Conservation (phyloP, 768 basidiomycete species). For the Sporobolomyces pararoseus region DNA sequence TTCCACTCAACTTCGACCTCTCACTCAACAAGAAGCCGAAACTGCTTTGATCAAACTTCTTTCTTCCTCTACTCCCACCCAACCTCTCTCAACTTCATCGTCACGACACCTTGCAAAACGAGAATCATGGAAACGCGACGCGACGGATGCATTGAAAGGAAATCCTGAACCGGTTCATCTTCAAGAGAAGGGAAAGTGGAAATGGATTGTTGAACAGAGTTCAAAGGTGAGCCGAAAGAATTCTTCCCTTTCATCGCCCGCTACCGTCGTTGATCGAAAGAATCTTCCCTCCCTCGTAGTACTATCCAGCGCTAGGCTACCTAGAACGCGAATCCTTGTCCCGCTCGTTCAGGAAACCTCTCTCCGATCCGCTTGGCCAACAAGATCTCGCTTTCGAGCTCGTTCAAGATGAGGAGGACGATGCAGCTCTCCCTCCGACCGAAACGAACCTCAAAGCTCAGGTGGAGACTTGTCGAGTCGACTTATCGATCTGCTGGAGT, state of each 20-base stretch:
- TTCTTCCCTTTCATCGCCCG: too few species aligned
- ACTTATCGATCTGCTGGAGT: constrained; percentile 73
- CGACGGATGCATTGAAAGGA: too few species aligned
- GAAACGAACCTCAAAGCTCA: neutral
- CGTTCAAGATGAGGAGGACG: constrained; percentile 7
- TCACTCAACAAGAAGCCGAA: neutral
- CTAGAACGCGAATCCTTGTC: constrained; percentile 9
- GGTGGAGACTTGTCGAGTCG: constrained; percentile 45
- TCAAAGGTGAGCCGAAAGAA: constrained; percentile 1
- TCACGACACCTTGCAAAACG: neutral
- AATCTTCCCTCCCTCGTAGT: too few species aligned
- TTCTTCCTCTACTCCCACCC: neutral
- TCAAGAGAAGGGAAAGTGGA: neutral
- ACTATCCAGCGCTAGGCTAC: constrained; percentile 4
- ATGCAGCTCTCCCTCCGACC: neutral
- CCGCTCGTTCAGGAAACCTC: neutral
- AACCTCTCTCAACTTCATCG: neutral
- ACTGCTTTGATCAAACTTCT: neutral
- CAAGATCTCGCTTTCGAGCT: neutral
- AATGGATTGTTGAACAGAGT: neutral
- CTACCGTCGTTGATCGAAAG: too few species aligned
- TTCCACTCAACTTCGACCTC: neutral
- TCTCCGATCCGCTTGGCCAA: neutral
- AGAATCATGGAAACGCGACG: neutral
- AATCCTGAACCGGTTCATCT: neutral